phyloP scores from a whole-genome alignment of 2,329 filamentous ascomycete species.

The Ophiostoma populinum region DNA sequence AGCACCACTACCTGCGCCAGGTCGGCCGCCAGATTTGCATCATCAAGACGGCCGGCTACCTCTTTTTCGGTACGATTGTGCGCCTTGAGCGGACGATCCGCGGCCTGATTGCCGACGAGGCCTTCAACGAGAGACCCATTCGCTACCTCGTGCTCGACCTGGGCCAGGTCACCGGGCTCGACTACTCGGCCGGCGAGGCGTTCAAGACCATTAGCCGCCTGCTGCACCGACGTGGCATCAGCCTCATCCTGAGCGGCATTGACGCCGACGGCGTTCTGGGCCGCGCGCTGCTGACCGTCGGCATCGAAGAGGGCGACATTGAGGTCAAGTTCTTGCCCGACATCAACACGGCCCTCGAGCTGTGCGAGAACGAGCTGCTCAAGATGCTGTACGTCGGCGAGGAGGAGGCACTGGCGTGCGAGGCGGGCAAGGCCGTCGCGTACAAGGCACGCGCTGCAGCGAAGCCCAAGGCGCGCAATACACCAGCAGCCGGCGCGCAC shows the following conservation, averaged over 20 bases:
- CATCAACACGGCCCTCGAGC: slow-evolving; percentile 83
- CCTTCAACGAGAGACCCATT: slow-evolving; percentile 62
- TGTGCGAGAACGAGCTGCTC: slow-evolving; percentile 85
- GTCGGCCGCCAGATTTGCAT: slow-evolving; percentile 80
- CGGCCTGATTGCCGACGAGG: slow-evolving; percentile 63
- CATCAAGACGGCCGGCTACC: slow-evolving; percentile 78
- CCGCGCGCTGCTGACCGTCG: slow-evolving; percentile 64
- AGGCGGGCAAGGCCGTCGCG: background rate
- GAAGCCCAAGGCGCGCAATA: background rate
- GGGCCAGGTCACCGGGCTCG: slow-evolving; percentile 74
- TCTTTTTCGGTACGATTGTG: slow-evolving; percentile 98
- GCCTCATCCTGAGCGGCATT: slow-evolving; percentile 69
- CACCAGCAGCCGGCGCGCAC: background rate
- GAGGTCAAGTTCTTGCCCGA: slow-evolving; percentile 71
- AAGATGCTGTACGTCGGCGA: slow-evolving; percentile 60
- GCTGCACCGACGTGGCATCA: slow-evolving; percentile 57
- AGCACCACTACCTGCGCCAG: slow-evolving; percentile 70
- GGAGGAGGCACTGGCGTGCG: slow-evolving; percentile 38
- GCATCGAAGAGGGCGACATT: slow-evolving; percentile 55
- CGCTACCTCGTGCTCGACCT: slow-evolving; percentile 83
- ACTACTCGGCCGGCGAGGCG: slow-evolving; percentile 91
- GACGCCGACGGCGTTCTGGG: slow-evolving; percentile 61
- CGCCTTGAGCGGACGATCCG: slow-evolving; percentile 83
- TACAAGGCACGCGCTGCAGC: background rate
- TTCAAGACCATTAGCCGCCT: slow-evolving; percentile 86